These are phyloP conservation scores for Annulohypoxylon truncatum DNA, from an alignment of 2,329 filamentous ascomycete genomes.

Conservation along the genomic window DNA sequence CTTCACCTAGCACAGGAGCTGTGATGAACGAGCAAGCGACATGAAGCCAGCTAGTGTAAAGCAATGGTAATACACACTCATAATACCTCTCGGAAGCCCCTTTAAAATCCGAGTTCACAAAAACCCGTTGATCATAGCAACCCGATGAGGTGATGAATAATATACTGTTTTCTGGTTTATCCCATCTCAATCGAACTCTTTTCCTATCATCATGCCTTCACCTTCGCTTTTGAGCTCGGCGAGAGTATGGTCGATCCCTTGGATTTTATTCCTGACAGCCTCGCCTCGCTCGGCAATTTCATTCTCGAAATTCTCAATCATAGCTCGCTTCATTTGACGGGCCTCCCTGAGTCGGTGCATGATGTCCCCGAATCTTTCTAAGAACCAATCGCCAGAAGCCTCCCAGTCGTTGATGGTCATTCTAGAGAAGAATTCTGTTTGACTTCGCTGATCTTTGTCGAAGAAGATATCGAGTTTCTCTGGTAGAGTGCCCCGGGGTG, in stretches of 20 bases:
- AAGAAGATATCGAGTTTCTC: conserved; percentile 62
- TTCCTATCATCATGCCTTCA: conserved; percentile 62
- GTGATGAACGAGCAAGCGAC: conserved; percentile 13
- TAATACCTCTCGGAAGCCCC: not conserved
- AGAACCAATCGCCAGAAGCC: conserved; percentile 69
- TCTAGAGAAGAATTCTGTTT: conserved; percentile 63
- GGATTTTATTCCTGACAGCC: conserved; percentile 63
- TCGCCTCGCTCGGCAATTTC: conserved; percentile 68
- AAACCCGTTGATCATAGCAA: conserved; percentile 7
- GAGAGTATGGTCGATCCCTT: conserved; percentile 67
- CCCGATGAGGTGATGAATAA: not conserved
- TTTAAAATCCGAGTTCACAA: conserved; percentile 18
- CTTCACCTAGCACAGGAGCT: not conserved
- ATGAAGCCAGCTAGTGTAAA: conserved; percentile 13
- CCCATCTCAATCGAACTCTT: conserved; percentile 47
- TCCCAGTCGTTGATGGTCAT: conserved; percentile 70
- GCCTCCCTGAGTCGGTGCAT: conserved; percentile 61
- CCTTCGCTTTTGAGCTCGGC: conserved; percentile 67
- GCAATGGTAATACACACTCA: conserved; percentile 10
- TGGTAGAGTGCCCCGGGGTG: conserved; percentile 56
- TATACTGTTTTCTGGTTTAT: conserved; percentile 8
- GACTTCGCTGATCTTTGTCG: conserved; percentile 56
- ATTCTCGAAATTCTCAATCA: conserved; percentile 63
- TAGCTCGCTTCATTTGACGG: conserved; percentile 61
- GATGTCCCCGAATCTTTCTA: conserved; percentile 63